Percentiles rank a stretch among this genome's conserved stretches.
Conservation (phyloP, 1,139 yeast genomes). For the Geotrichum australiense region DNA sequence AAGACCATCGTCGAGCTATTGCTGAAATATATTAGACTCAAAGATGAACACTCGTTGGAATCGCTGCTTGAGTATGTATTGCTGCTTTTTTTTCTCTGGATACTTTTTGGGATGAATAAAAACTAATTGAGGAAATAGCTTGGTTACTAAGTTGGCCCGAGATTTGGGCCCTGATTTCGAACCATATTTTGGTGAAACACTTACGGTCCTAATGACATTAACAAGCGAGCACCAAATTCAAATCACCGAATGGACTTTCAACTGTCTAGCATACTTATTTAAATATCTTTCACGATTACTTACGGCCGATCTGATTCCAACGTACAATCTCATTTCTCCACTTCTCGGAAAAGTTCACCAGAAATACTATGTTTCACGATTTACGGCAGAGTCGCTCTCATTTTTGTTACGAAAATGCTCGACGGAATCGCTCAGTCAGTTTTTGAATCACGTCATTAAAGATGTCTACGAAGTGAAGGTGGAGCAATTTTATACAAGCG, state of each 20-base stretch:
- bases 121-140: slow-evolving; percentile 28
- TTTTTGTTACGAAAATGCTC: slow-evolving; percentile 69
- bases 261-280: slow-evolving; percentile 79
- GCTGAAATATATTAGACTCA: slow-evolving; percentile 42
- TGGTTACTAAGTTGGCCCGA: slow-evolving; percentile 78
- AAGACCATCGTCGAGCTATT: slow-evolving; percentile 51
- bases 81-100: background rate
- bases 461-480: slow-evolving; percentile 35
- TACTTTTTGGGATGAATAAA: background rate
- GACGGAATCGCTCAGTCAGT: slow-evolving; percentile 41
- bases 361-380: slow-evolving; percentile 62
- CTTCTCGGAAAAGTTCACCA: slow-evolving; percentile 46
- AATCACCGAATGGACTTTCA: slow-evolving; percentile 77
- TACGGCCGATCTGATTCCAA: slow-evolving; percentile 56
- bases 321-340: slow-evolving; percentile 61
- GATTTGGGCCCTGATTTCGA: slow-evolving; percentile 91
- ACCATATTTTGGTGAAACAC: slow-evolving; percentile 52
- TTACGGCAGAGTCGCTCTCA: slow-evolving; percentile 86
- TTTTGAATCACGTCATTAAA: slow-evolving; percentile 48
- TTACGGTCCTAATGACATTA: slow-evolving; percentile 47
- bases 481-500: slow-evolving; percentile 48
- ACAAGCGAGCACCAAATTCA: slow-evolving; percentile 47
- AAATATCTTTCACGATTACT: slow-evolving; percentile 69
- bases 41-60: slow-evolving; percentile 68
- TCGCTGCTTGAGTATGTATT: slow-evolving; percentile 58